These are phyloP conservation scores for Quercus alba DNA, from an alignment of 306 rosid genomes.

Conservation along the genomic window DNA sequence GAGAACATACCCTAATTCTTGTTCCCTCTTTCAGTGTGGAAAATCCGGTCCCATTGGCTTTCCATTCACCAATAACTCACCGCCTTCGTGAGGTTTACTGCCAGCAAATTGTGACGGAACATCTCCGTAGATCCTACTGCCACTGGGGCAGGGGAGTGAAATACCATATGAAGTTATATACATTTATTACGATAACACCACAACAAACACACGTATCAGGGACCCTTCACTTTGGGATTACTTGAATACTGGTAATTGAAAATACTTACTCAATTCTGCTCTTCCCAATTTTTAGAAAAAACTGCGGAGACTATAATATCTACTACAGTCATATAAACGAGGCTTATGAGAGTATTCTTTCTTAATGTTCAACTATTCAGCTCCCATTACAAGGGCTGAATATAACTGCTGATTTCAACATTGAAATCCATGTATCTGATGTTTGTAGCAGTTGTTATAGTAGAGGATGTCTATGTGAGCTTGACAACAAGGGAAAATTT, in stretches of 20 bases:
- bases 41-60: no score
- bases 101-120: neutral
- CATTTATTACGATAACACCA: neutral
- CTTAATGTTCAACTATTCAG: constrained; percentile 6
- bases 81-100: neutral
- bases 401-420: neutral
- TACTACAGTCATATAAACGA: neutral
- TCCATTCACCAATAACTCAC: neutral
- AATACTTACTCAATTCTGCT: no score
- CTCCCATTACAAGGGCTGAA: constrained; percentile 33
- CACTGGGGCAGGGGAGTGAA: no score
- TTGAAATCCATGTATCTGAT: neutral
- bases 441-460: constrained; percentile 23
- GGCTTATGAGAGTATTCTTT: neutral
- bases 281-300: neutral
- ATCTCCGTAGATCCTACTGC: neutral
- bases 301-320: neutral
- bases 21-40: no score
- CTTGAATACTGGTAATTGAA: no score
- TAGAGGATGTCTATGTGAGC: constrained; percentile 9
- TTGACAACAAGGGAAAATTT: constrained; percentile 1
- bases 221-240: no score
- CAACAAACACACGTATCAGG: no score
- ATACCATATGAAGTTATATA: neutral
- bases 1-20: no score